Evolutionary conservation across 148 eudicot species (phyloP).

Genomic region (Fagopyrum esculentum): DNA sequence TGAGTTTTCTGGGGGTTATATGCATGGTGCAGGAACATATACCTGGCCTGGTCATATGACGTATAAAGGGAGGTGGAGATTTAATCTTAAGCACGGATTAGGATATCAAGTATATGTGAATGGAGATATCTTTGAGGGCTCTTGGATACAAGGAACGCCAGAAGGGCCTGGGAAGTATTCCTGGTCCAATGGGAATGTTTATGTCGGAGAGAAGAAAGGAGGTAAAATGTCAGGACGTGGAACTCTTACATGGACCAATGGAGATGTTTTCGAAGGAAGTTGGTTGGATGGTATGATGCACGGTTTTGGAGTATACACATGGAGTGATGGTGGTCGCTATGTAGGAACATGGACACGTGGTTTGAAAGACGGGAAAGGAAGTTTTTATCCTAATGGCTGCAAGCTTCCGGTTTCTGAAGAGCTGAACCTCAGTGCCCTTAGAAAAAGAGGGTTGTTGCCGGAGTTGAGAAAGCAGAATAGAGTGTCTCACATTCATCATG

Average conservation of each 20-base stretch:
- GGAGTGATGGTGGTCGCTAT: conserved; percentile 85
- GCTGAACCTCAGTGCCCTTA: conserved; percentile 64
- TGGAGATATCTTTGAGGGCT: conserved; percentile 84
- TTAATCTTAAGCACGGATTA: conserved; percentile 86
- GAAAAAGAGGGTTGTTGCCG: conserved; percentile 82
- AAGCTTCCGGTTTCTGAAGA: conserved; percentile 57
- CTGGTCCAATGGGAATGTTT: conserved; percentile 77
- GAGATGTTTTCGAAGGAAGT: conserved; percentile 87
- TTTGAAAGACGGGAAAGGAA: conserved; percentile 90
- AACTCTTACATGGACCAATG: conserved; percentile 78
- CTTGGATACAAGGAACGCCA: conserved; percentile 86
- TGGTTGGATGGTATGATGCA: conserved; percentile 89
- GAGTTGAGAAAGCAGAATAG: conserved; percentile 63
- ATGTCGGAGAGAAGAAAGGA: conserved; percentile 85
- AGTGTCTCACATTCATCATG: conserved; percentile 74
- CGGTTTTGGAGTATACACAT: conserved; percentile 87
- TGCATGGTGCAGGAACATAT: conserved; percentile 75
- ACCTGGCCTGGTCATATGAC: conserved; percentile 44
- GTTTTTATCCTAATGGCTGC: conserved; percentile 71
- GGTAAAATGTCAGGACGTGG: conserved; percentile 93
- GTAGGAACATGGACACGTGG: conserved; percentile 96
- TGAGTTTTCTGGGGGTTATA: conserved; percentile 91
- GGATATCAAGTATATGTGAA: conserved; percentile 74
- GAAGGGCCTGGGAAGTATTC: conserved; percentile 93
- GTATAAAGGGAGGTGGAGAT: conserved; percentile 81